phyloP scores from a whole-genome alignment of 371 early-diverging fungal genomes.

The Mucor indicus region DNA sequence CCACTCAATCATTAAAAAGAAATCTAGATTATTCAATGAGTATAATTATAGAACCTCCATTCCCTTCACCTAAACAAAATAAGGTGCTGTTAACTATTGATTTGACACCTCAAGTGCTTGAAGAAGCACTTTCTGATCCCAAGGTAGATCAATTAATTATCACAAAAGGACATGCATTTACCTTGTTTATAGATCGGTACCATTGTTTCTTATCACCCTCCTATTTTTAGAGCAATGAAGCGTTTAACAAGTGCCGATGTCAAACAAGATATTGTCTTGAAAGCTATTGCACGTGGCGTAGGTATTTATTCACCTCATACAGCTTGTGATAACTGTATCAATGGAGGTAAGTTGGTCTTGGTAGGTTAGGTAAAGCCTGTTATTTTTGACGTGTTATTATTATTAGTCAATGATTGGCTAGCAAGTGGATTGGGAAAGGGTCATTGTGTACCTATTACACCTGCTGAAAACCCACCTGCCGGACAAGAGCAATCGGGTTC shows the following conservation, averaged over 20 bases:
- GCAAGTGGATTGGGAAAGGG: constrained; percentile 66
- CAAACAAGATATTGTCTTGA: constrained; percentile 81
- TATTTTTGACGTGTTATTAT: not conserved
- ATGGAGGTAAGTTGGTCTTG: constrained; percentile 61
- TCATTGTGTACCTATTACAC: constrained; percentile 46
- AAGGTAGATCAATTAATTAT: constrained; percentile 19
- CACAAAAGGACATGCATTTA: not conserved
- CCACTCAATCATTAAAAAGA: too few species aligned
- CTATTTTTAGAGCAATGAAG: constrained; percentile 90
- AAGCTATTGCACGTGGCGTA: constrained; percentile 81
- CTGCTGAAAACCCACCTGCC: constrained; percentile 51
- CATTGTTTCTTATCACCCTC: constrained; percentile 95
- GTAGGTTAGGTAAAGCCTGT: not conserved
- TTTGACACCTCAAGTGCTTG: constrained; percentile 82
- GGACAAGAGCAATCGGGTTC: constrained; percentile 73
- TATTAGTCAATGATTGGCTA: constrained; percentile 81
- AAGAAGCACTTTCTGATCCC: constrained; percentile 85
- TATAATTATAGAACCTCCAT: constrained; percentile 62
- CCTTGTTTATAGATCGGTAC: constrained; percentile 64
- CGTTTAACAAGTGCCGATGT: constrained; percentile 69
- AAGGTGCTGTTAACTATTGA: constrained; percentile 96
- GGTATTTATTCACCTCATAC: constrained; percentile 98
- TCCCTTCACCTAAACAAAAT: constrained; percentile 61
- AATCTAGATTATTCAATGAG: too few species aligned
- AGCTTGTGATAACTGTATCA: constrained; percentile 81